These are phyloP conservation scores for Ophidiomyces ophidiicola DNA, from an alignment of 2,329 filamentous ascomycete species.

Conservation along the genomic window DNA sequence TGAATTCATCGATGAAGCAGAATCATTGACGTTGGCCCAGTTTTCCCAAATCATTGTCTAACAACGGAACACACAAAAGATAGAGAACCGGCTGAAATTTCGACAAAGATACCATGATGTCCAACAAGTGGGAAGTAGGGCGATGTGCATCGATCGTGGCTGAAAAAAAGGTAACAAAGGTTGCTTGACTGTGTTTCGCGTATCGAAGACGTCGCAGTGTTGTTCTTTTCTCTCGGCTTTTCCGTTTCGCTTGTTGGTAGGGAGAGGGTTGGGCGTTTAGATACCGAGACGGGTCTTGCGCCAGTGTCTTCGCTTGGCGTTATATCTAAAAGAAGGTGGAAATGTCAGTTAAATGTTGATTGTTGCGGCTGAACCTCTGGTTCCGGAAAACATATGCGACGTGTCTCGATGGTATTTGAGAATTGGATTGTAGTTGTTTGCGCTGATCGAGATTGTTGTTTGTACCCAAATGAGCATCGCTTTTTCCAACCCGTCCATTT, in stretches of 20 bases:
- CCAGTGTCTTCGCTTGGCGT: constrained; percentile 99
- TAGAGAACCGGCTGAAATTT: not conserved
- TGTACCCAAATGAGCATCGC: no score
- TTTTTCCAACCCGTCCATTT: constrained; percentile 1
- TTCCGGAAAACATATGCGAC: not conserved
- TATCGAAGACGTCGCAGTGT: constrained; percentile 4
- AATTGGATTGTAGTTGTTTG: not conserved
- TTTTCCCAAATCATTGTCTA: no score
- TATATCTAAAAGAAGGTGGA: constrained; percentile 59
- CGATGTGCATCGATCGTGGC: no score
- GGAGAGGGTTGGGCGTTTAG: constrained; percentile 58
- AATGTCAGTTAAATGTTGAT: constrained; percentile 1
- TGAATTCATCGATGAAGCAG: no score
- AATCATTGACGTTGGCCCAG: no score
- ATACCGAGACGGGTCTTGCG: constrained; percentile 99
- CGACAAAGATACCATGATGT: no score
- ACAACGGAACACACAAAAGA: not conserved
- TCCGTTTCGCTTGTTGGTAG: constrained; percentile 25
- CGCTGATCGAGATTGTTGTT: not conserved
- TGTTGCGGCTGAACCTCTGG: not conserved
- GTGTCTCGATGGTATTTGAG: not conserved
- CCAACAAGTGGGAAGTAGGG: no score
- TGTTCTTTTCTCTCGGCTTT: not conserved
- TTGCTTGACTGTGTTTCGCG: not conserved
- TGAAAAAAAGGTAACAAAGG: not conserved